Evolutionary conservation across 1,139 yeast genomes (phyloP), one percentile per base, ranked within the genome.

Genomic region (Candida tropicalis): DNA sequence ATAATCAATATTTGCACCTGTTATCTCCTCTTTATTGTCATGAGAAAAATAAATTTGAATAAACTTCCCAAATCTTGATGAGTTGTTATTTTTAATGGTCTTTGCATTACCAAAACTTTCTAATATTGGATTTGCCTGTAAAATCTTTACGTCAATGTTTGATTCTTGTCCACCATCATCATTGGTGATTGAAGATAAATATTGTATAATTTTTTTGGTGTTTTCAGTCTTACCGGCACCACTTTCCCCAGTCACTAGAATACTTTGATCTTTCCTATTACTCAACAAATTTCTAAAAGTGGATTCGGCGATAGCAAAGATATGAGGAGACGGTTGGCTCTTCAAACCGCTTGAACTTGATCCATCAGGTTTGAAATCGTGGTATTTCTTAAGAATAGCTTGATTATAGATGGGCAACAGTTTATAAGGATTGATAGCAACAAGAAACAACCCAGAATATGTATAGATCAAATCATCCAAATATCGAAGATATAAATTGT

Each of bases 141-240:
- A 66, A 44, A 95, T 93, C 60, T 88, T 91, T 51, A 80, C 78
- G 62, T 95, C 98, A 53, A 93, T 86, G 42, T 62, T 58, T 2
- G 28, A 38, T 7, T 36, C 35, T 5, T 48, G n/a, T n/a, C n/a
- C 42, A 10, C 33, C 15, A 11, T 18, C 28, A 17, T 18, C 6
- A 7, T 28, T 22, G 1, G 93, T 82, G 32, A 89, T 82, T 5
- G 91, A 83, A 0, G 97, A 89, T 44, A 95, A 73, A 63, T 90
- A 93, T 62, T 91, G 98, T 51, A 95, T 87, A 47, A 93, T 91
- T 58, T 87, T 89, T 63, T 93, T 93, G n/a, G 99, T 93, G 55
- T 89, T 93, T 66, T 93, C 99, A 0, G 99, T 93, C 62, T 93
- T 93, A 45, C 99, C 99, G 0, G 99, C 99, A 49, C 99, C 99